Evolutionary conservation across 1,284 basidiomycete species (phyloP), one percentile per base, ranked within the genome.

Genomic region (Papiliotrema fonsecae): DNA sequence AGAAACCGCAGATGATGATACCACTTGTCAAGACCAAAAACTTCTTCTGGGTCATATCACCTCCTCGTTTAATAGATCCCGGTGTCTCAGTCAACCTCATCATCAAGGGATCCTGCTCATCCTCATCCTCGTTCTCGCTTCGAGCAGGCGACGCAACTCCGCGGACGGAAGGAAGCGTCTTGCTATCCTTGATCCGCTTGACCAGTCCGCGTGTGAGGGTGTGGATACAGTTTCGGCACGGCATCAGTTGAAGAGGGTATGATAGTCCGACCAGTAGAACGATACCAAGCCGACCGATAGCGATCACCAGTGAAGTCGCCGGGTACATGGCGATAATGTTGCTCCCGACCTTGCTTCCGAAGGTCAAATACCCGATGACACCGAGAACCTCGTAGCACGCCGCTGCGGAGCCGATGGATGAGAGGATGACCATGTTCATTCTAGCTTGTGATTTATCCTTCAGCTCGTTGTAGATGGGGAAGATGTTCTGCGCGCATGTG

Each of bases 401-500:
- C 1, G 82, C 81, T 1, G 88, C 84, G 25, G 81, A 79, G 13
- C 91, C 90, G 58, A 99, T 92, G 3, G 90, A 88, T 0, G 83
- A 78, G 7, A 82, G 82, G 50, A 97, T 87, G 49, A 96, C 82
- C n/a, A 81, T 77, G 69, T 96, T 94, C 81, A 97, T 86, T 34
- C 88, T 81, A 39, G 73, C 63, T 69, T 97, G 90, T 1, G 82
- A 83, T 66, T 93, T 94, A 46, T 78, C 77, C 56, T 80, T 78
- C 27, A 98, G 79, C 74, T 98, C 96, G 67, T 97, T 97, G 77
- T 86, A 96, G 45, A 97, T 84, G 2, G 92, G 88, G 73, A 92
- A 92, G 28, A 93, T n/a, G 32, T 21, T 18, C 4, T 26, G 28
- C 6, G 51, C 60, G 54, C 50, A 92, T 4, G 90, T 93, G 67